These are phyloP conservation scores for Paramecium bursaria DNA, from an alignment of 73 alveolate species.

Conservation along the genomic window DNA sequence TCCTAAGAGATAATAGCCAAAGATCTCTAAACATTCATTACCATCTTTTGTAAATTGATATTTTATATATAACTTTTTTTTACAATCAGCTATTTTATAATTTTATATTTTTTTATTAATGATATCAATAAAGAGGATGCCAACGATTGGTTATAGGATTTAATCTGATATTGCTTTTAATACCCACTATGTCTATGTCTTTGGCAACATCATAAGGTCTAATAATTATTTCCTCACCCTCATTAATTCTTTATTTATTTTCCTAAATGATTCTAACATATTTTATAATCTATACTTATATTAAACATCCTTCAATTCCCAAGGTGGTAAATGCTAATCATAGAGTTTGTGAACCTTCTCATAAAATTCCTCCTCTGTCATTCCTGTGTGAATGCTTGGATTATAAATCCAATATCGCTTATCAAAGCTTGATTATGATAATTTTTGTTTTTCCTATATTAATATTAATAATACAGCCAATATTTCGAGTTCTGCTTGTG, in stretches of 20 bases:
- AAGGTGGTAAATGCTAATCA: constrained; percentile 61
- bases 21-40: too few relatives aligned
- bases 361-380: constrained; percentile 59
- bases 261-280: constrained; percentile 41
- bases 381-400: constrained; percentile 67
- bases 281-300: background rate
- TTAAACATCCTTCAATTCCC: constrained; percentile 69
- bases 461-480: constrained; percentile 2
- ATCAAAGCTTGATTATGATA: background rate
- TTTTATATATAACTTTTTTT: too few relatives aligned
- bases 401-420: constrained; percentile 69
- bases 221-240: constrained; percentile 63
- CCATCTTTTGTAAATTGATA: too few relatives aligned
- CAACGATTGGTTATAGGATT: constrained; percentile 57
- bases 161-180: constrained; percentile 54
- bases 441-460: background rate
- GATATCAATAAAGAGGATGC: constrained; percentile 70
- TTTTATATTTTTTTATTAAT: too few relatives aligned
- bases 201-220: constrained; percentile 60
- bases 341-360: constrained; percentile 36
- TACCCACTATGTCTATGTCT: constrained; percentile 65
- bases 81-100: too few relatives aligned
- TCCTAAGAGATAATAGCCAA: too few relatives aligned
- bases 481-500: constrained; percentile 14
- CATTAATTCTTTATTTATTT: constrained; percentile 60